A percentile compares a stretch with the other conserved stretches of the same genome.
Conservation (phyloP, 2,329 filamentous ascomycete species). For the Calonectria pseudoturangicola region DNA sequence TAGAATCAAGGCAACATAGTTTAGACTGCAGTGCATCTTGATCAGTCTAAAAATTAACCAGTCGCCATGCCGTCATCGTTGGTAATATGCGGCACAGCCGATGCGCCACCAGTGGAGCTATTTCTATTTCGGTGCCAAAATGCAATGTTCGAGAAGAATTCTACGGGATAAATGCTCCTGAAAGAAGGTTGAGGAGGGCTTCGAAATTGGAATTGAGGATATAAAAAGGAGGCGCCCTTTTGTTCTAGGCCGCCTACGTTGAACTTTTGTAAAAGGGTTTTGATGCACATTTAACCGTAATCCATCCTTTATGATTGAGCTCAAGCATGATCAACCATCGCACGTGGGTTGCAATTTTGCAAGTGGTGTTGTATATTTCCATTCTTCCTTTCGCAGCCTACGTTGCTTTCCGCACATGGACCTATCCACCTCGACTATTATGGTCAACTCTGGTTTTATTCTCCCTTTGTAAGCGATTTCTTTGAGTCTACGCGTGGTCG, state of each 20-base stretch:
- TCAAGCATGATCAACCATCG: conserved; percentile 11
- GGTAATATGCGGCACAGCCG: not conserved
- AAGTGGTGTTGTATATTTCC: conserved; percentile 2
- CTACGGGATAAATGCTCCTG: conserved; percentile 10
- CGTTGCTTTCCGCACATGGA: not conserved
- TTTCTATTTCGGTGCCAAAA: not conserved
- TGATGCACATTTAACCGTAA: not conserved
- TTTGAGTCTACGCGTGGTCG: no score
- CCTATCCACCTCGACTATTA: not conserved
- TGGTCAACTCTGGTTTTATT: conserved; percentile 7
- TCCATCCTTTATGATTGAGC: not conserved
- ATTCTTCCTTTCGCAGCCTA: not conserved
- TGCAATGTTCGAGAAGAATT: not conserved
- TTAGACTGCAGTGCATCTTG: no score
- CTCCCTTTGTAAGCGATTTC: not conserved
- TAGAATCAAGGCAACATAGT: not conserved
- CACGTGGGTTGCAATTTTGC: conserved; percentile 9
- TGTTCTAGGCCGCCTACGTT: not conserved
- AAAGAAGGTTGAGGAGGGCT: not conserved
- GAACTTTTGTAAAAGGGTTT: not conserved
- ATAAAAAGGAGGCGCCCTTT: not conserved
- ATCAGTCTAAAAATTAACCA: not conserved
- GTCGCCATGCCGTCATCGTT: not conserved
- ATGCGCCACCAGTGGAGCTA: not conserved
- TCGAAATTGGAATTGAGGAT: not conserved